These are phyloP conservation scores for Clavariopsis aquatica DNA, from an alignment of 495 filamentous ascomycete species.

Conservation along the genomic window DNA sequence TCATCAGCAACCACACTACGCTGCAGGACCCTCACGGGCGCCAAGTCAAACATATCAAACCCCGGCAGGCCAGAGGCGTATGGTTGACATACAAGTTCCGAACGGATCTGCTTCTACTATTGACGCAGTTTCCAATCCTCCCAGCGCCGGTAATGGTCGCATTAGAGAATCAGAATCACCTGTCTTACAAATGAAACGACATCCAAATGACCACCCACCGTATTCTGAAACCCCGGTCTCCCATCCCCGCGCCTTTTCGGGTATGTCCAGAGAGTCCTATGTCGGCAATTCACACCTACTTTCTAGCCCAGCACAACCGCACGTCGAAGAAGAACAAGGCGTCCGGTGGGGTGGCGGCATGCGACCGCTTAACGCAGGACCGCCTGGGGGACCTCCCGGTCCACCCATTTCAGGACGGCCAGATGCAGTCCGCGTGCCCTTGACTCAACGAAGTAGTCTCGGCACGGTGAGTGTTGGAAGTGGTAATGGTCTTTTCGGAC, in stretches of 20 bases:
- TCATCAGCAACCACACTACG: slow-evolving; percentile 49
- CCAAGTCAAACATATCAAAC: slow-evolving; percentile 49
- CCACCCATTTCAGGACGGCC: slow-evolving; percentile 14
- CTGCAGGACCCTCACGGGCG: slow-evolving; percentile 26
- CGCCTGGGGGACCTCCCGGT: slow-evolving; percentile 2
- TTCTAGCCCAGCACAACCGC: slow-evolving; percentile 22
- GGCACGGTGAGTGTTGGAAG: slow-evolving; percentile 35
- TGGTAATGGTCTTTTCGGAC: slow-evolving; percentile 26
- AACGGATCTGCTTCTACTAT: slow-evolving; percentile 61
- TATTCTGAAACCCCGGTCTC: slow-evolving; percentile 18
- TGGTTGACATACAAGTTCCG: slow-evolving; percentile 55
- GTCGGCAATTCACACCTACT: slow-evolving; percentile 17
- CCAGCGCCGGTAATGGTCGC: slow-evolving; percentile 25
- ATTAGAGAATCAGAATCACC: slow-evolving; percentile 35
- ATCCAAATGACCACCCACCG: slow-evolving; percentile 23
- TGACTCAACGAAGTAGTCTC: slow-evolving; percentile 28
- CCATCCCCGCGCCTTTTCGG: slow-evolving; percentile 11
- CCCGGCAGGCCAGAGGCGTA: slow-evolving; percentile 56
- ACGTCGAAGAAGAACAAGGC: slow-evolving; percentile 24
- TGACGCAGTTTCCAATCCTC: slow-evolving; percentile 49
- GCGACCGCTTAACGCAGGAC: slow-evolving; percentile 21
- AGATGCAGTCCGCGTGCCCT: slow-evolving; percentile 13
- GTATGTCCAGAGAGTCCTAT: slow-evolving; percentile 20
- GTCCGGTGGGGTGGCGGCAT: slow-evolving; percentile 23
- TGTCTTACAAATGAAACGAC: slow-evolving; percentile 35